Percentiles rank a stretch among this genome's conserved stretches.
phyloP scores from a whole-genome alignment of 768 basidiomycete genomes.

The Lactarius akahatsu region DNA sequence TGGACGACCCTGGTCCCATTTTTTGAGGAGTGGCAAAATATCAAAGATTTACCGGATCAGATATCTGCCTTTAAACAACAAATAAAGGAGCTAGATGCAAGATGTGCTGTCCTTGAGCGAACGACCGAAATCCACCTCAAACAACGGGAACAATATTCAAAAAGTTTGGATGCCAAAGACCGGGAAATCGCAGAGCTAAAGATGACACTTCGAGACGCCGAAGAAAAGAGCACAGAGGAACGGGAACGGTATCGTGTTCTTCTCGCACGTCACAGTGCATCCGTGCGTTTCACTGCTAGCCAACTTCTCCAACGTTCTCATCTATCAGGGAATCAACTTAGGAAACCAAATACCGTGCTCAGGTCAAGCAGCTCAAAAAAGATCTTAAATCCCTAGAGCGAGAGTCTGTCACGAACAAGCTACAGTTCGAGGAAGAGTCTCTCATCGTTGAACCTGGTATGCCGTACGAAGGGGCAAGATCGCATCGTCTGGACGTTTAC shows the following conservation, averaged over 20 bases:
- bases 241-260: neutral
- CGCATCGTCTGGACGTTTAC: constrained; percentile 19
- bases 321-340: neutral
- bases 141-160: neutral
- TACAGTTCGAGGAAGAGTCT: constrained; percentile 14
- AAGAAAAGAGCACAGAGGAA: neutral
- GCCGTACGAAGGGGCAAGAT: constrained; percentile 2
- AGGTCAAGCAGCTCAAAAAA: constrained; percentile 19
- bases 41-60: neutral
- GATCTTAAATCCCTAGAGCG: constrained; percentile 5
- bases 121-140: neutral
- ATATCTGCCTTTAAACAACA: neutral
- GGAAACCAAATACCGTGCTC: constrained; percentile 19
- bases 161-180: neutral
- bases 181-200: constrained; percentile 5
- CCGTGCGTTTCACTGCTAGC: constrained; percentile 11
- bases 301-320: neutral
- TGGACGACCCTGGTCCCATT: constrained; percentile 11
- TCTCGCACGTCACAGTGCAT: constrained; percentile 18
- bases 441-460: constrained; percentile 15
- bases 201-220: neutral
- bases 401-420: neutral
- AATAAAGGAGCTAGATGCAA: neutral
- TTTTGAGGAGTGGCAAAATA: neutral
- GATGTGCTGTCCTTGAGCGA: neutral